A percentile compares a stretch with the other conserved stretches of the same genome.
These are phyloP conservation scores for Zymoseptoria crescenta DNA, from an alignment of 2,329 filamentous ascomycete species.

Conservation along the genomic window DNA sequence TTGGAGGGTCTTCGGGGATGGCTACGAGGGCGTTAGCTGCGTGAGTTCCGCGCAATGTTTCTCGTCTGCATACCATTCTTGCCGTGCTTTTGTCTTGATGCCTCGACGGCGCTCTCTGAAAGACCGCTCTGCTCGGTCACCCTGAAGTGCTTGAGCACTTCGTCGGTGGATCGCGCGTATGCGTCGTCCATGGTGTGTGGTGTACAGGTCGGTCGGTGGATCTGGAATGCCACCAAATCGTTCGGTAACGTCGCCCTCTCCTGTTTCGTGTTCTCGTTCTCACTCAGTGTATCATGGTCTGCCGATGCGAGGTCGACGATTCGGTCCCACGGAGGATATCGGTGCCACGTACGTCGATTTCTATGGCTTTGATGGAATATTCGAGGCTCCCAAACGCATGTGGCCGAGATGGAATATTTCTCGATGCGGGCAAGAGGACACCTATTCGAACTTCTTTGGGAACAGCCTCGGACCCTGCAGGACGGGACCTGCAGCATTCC, in stretches of 20 bases:
- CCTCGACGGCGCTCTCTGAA: constrained; percentile 24
- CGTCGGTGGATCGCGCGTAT: constrained; percentile 26
- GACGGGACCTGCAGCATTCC: no score
- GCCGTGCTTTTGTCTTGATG: constrained; percentile 29
- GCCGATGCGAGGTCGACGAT: background rate
- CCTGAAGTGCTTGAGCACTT: constrained; percentile 32
- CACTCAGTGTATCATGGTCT: background rate
- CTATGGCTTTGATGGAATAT: background rate
- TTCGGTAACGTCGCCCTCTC: background rate
- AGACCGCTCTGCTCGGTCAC: constrained; percentile 29
- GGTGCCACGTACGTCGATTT: background rate
- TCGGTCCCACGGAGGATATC: background rate
- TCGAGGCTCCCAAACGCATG: background rate
- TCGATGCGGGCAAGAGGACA: background rate
- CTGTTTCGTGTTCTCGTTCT: background rate
- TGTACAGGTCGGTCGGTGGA: background rate
- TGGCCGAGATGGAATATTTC: background rate
- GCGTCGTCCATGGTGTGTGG: constrained; percentile 30
- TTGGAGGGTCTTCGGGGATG: constrained; percentile 83
- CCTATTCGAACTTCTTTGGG: background rate
- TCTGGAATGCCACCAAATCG: background rate
- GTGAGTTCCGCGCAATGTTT: background rate
- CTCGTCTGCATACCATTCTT: constrained; percentile 27
- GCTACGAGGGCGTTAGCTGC: constrained; percentile 38
- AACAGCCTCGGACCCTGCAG: no score